These are phyloP conservation scores for Phytophthora sansomeana DNA, from an alignment of 352 stramenopile species.

Conservation along the genomic window DNA sequence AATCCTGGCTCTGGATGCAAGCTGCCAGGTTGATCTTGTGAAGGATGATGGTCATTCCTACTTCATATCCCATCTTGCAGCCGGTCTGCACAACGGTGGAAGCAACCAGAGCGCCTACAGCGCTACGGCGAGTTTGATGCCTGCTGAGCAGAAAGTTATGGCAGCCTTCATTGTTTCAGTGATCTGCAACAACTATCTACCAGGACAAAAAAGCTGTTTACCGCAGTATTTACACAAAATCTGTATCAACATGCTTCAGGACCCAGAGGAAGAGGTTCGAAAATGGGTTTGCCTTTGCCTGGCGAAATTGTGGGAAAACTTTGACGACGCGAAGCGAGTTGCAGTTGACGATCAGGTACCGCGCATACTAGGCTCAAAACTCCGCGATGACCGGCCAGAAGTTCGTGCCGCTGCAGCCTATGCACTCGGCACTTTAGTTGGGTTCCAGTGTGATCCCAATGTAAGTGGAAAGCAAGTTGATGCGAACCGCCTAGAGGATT, in stretches of 20 bases:
- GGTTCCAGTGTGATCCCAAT: slow-evolving; percentile 73
- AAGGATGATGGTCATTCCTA: slow-evolving; percentile 96
- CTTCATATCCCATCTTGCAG: slow-evolving; percentile 95
- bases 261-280: slow-evolving; percentile 73
- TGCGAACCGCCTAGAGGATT: slow-evolving; percentile 62
- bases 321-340: slow-evolving; percentile 87
- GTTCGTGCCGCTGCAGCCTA: slow-evolving; percentile 94
- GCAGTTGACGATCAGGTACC: slow-evolving; percentile 90
- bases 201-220: slow-evolving; percentile 94
- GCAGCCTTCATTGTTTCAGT: slow-evolving; percentile 96
- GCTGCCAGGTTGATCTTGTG: slow-evolving; percentile 96
- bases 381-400: slow-evolving; percentile 89
- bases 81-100: slow-evolving; percentile 59
- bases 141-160: slow-evolving; percentile 94
- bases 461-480: slow-evolving; percentile 59
- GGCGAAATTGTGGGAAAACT: slow-evolving; percentile 95
- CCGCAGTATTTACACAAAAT: slow-evolving; percentile 91
- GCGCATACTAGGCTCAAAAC: slow-evolving; percentile 75
- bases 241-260: slow-evolving; percentile 68
- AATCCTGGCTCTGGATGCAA: slow-evolving; percentile 97
- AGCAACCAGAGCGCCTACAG: slow-evolving; percentile 39
- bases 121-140: slow-evolving; percentile 54
- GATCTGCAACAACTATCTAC: slow-evolving; percentile 93
- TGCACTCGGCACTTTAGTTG: slow-evolving; percentile 93
- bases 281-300: slow-evolving; percentile 94